Evolutionary conservation across 1,284 basidiomycete species (phyloP), one percentile per base, ranked within the genome.

Genomic region (Caloboletus firmus): DNA sequence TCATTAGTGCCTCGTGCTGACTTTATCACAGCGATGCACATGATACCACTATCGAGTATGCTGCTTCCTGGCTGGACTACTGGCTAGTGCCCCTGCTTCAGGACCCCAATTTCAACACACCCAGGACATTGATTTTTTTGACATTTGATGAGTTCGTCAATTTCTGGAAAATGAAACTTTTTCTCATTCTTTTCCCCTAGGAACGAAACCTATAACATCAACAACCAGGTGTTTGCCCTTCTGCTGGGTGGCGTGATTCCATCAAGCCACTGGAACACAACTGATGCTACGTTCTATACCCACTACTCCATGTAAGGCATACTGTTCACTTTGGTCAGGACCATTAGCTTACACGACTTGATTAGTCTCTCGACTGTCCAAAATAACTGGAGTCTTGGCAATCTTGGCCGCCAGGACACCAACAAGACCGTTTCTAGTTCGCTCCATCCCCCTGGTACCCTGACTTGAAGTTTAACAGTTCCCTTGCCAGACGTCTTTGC

Each of bases 351-450:
- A 65, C 28, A 20, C 4, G 40, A 24, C 45, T 22, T 11, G 42
- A 12, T 45, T 10, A 72, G 70, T 20, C 69, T 89, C 43, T 79
- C 81, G 7, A 83, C 84, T 12, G 77, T 85, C 30, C 67, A 88
- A 71, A 77, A 78, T 42, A 89, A 89, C 74, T 89, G 87, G 84
- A 72, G 70, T 17, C 78, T 87, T 22, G 76, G 77, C 41, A 80
- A 78, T 13, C 80, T 87, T 35, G 84, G 85, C 20, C 79, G 84
- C 40, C 74, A 77, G 35, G 84, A 86, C 63, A 74, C 74, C 41
- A 81, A 82, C 71, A 68, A 71, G 68, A 70, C 68, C 2, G 20
- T 71, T 35, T 20, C 62, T 28, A 72, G 70, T 69, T 13, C 34
- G 70, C 12, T 36, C 9, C 13, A 17, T 52, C 34, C 13, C 5